phyloP scores from a whole-genome alignment of 139 green algal genomes.

The Nannochloris sp. region DNA sequence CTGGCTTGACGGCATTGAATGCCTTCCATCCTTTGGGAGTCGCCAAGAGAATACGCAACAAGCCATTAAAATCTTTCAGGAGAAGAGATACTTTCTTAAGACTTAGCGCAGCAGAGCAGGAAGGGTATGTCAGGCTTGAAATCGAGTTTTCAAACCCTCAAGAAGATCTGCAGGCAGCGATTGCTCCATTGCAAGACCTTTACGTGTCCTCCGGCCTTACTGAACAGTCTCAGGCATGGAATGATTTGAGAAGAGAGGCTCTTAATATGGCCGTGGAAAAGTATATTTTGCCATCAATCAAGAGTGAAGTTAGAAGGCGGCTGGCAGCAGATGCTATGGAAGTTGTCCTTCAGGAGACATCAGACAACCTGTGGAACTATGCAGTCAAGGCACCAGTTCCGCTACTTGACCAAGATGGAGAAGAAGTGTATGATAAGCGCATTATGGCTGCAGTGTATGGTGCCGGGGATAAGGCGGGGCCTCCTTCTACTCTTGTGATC shows the following conservation, averaged over 20 bases:
- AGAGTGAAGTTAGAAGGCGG: slow-evolving; percentile 33
- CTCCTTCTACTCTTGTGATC: slow-evolving; percentile 63
- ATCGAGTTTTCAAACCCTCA: slow-evolving; percentile 7
- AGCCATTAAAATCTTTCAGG: slow-evolving; percentile 49
- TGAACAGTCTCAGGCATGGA: slow-evolving; percentile 40
- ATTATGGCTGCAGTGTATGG: slow-evolving; percentile 65
- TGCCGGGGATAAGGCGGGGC: slow-evolving; percentile 23
- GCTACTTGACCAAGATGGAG: slow-evolving; percentile 19
- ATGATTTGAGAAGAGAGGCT: slow-evolving; percentile 46
- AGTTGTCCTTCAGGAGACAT: slow-evolving; percentile 6
- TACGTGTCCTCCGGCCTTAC: slow-evolving; percentile 29
- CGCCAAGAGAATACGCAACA: slow-evolving; percentile 62
- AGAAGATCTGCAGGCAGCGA: background rate
- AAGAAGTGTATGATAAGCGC: slow-evolving; percentile 35
- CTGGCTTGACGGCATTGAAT: slow-evolving; percentile 47
- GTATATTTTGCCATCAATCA: slow-evolving; percentile 51
- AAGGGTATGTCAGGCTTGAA: slow-evolving; percentile 40
- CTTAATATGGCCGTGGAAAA: slow-evolving; percentile 30
- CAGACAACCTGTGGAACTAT: slow-evolving; percentile 37
- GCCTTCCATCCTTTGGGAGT: slow-evolving; percentile 59
- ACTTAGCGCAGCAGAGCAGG: slow-evolving; percentile 37
- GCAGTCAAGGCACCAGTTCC: slow-evolving; percentile 30
- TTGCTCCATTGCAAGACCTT: slow-evolving; percentile 4
- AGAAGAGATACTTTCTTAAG: slow-evolving; percentile 46
- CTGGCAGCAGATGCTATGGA: slow-evolving; percentile 25